Percentiles rank a stretch among this genome's conserved stretches.
phyloP scores from a whole-genome alignment of 2,329 filamentous ascomycete species.

The Sporothrix pseudoabietina region DNA sequence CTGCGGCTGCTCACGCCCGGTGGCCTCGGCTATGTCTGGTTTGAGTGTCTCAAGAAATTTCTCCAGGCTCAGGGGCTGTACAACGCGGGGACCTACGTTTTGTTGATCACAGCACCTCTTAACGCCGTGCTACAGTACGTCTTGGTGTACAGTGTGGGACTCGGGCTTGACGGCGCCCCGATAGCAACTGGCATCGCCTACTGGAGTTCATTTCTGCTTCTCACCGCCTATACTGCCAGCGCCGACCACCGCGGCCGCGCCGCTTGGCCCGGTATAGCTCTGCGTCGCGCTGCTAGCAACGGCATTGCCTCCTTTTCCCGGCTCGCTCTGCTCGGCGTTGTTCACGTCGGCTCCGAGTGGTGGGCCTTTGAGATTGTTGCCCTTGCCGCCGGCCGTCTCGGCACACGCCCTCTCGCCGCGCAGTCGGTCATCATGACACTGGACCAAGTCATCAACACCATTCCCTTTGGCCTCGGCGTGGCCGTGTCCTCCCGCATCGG shows the following conservation, averaged over 20 bases:
- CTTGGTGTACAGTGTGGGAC: slow-evolving; percentile 69
- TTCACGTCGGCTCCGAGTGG: slow-evolving; percentile 90
- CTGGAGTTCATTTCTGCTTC: slow-evolving; percentile 77
- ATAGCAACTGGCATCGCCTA: slow-evolving; percentile 83
- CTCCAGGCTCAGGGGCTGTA: slow-evolving; percentile 91
- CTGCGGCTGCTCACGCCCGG: slow-evolving; percentile 75
- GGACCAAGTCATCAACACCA: slow-evolving; percentile 81
- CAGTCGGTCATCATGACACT: slow-evolving; percentile 90
- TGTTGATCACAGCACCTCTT: slow-evolving; percentile 74
- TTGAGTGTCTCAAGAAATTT: slow-evolving; percentile 83
- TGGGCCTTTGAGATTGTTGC: slow-evolving; percentile 94
- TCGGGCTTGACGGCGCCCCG: slow-evolving; percentile 78
- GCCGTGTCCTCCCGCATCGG: slow-evolving; percentile 77
- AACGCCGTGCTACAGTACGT: slow-evolving; percentile 80
- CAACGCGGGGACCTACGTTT: slow-evolving; percentile 81
- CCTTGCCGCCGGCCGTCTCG: slow-evolving; percentile 76
- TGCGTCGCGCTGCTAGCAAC: slow-evolving; percentile 63
- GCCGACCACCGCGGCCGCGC: slow-evolving; percentile 62
- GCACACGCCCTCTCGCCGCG: slow-evolving; percentile 76
- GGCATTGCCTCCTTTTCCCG: slow-evolving; percentile 67
- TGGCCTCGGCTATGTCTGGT: slow-evolving; percentile 83
- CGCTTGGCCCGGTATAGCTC: slow-evolving; percentile 76
- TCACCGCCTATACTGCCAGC: slow-evolving; percentile 73
- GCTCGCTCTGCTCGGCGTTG: slow-evolving; percentile 72
- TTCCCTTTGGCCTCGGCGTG: slow-evolving; percentile 84